Conservation (phyloP, 2,329 filamentous ascomycete genomes). For the Aplosporella prunicola region DNA sequence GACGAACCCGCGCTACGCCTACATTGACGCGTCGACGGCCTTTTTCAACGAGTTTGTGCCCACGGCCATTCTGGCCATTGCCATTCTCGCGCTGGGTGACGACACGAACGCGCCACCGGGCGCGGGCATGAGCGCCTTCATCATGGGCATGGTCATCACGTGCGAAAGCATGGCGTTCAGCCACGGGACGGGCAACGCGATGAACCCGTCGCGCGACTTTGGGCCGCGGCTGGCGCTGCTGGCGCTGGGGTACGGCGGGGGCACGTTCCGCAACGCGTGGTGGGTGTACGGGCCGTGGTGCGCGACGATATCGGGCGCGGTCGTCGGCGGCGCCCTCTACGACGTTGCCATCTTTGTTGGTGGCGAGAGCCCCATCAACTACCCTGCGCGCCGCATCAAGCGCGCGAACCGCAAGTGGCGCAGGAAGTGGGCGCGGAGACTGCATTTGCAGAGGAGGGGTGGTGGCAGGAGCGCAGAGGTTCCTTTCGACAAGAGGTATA, state of each 20-base stretch:
- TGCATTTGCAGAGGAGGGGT: background rate
- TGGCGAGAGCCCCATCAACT: constrained; percentile 30
- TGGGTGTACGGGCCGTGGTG: constrained; percentile 30
- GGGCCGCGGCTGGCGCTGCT: constrained; percentile 24
- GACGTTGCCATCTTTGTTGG: constrained; percentile 31
- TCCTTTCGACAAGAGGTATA: too few relatives aligned
- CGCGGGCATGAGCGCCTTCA: constrained; percentile 32
- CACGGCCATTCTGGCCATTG: constrained; percentile 20
- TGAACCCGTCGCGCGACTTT: constrained; percentile 30
- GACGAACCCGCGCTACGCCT: constrained; percentile 18
- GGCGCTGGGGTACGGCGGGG: constrained; percentile 24
- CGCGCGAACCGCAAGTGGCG: constrained; percentile 7
- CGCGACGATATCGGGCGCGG: constrained; percentile 23
- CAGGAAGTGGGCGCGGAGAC: constrained; percentile 2
- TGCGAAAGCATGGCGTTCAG: constrained; percentile 15
- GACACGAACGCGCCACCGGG: constrained; percentile 37
- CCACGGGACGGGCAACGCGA: constrained; percentile 29
- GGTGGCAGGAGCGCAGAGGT: background rate
- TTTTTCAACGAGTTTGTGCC: constrained; percentile 32
- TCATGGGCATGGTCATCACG: constrained; percentile 15
- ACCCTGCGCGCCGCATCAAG: constrained; percentile 5
- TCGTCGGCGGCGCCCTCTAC: constrained; percentile 26
- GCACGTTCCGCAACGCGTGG: constrained; percentile 19
- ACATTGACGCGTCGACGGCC: constrained; percentile 19
- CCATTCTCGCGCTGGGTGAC: constrained; percentile 31